Base-by-base conservation (phyloP, 139 green algal species). In the Parachlorella kessleri region DNA sequence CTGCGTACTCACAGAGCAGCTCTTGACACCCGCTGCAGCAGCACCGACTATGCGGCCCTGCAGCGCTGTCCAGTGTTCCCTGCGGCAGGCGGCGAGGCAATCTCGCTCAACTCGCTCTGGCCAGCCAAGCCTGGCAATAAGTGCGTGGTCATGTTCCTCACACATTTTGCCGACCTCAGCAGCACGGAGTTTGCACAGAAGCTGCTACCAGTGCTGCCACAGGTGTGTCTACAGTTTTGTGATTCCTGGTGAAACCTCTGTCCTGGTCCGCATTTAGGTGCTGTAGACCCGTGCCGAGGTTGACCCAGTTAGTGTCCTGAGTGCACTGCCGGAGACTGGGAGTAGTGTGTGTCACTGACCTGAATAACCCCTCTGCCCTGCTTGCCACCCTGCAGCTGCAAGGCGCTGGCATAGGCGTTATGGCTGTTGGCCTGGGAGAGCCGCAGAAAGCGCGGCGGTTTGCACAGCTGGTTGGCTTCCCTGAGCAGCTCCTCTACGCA, bases 141-240 rank as follows among this genome's bases (percentile, higher is more conserved):
- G 33, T 86, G 75, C 35, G 36, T 92, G 0, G 66, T 94, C 2
- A 63, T 79, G 8, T 94, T 91, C 81, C 78, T 96, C 24, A 95
- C 91, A 0, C 92, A 96, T 70, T 95, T 93, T 78, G 92, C 84
- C 9, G 92, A 95, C 81, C 82, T 95, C 23, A 86, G 72, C 67
- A 87, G 66, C 38, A 94, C 88, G 85, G 91, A 96, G 72, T 85
- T 89, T 23, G 92, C 84, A 0, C 88, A 93, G 80, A 90, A 89
- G 78, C 84, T 96, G 2, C 59, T 84, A 24, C 73, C 89, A 28
- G 64, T 80, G 36, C 63, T 75, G 48, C 48, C 66, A 40, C 9
- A 81, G 75, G 75, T 68, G 48, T 10, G 63, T n/a, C n/a, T n/a
- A n/a, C n/a, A n/a, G n/a, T n/a, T n/a, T n/a, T n/a, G n/a, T n/a